Base-by-base conservation (phyloP, 2,329 filamentous ascomycete genomes). In the Ophiostoma perfectum region DNA sequence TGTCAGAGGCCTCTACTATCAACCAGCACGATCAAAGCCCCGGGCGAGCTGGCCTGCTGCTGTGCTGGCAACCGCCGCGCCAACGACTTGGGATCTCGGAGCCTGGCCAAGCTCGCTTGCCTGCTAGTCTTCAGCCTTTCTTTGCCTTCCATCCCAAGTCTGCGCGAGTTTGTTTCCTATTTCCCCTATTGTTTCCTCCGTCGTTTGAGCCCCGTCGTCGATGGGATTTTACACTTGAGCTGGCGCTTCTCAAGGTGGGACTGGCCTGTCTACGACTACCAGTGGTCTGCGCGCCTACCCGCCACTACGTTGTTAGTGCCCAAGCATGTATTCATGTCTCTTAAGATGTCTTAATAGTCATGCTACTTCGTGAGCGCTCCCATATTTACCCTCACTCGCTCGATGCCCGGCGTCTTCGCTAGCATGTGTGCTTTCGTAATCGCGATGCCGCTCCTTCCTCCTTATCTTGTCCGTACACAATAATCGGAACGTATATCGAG, bases 1-100 rank as follows among this genome's bases (percentile, higher is more conserved):
- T 1, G 27, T 27, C 8, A 52, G 47, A 52, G 47, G 49, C n/a
- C 38, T 16, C 41, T 16, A 16, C 45, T 47, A 55, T 55, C 8
- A n/a, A 55, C 5, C 45, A 52, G 27, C 27, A 27, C 45, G 44
- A 52, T 8, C 5, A 36, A 41, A n/a, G 60, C 44, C 66, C 63
- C 38, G 60, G 16, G 36, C 67, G 62, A 69, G 68, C 68, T 69
- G 68, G 65, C 27, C 9, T 16, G 16, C 9, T 69, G 65, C 65
- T 69, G 47, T 44, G 68, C 36, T 69, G 68, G 68, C 68, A 64
- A 18, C 7, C 38, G 63, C 41, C 60, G 67, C 65, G 18, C 68
- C 65, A 69, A 69, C 68, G 58, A 67, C 36, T 68, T 60, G n/a
- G 27, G 16, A 41, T 62, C 11, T 5, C 36, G 16, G 12, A 41